phyloP scores from a whole-genome alignment of 768 basidiomycete genomes.

The Mycena venus region DNA sequence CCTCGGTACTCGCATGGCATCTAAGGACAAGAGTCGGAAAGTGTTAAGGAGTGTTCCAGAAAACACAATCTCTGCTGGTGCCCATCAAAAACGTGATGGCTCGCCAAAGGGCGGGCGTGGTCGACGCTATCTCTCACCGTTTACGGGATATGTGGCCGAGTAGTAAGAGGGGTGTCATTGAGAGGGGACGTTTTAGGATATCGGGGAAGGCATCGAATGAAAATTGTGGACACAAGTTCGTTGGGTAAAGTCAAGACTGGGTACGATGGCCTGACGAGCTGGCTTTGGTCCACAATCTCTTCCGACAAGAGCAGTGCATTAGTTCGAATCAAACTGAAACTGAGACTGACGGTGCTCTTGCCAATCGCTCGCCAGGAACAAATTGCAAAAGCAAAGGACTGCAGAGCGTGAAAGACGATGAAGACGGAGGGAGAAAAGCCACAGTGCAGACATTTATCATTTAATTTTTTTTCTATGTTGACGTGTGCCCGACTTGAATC shows the following conservation, averaged over 20 bases:
- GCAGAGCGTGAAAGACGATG: too few species aligned
- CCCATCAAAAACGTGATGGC: not conserved
- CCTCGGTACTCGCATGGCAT: not conserved
- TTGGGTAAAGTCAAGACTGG: too few species aligned
- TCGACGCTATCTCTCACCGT: not conserved
- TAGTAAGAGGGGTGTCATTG: too few species aligned
- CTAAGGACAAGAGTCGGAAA: not conserved
- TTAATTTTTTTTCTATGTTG: too few species aligned
- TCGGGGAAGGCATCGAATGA: not conserved
- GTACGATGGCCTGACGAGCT: not conserved
- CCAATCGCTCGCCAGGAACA: too few species aligned
- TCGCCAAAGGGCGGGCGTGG: conserved; percentile 2
- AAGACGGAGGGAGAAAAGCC: too few species aligned
- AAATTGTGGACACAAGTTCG: not conserved
- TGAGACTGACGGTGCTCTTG: too few species aligned
- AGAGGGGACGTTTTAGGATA: not conserved
- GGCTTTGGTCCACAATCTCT: not conserved
- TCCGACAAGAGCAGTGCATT: too few species aligned
- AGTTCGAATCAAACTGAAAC: too few species aligned
- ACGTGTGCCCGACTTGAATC: too few species aligned
- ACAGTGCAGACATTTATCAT: too few species aligned
- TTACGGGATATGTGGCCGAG: not conserved
- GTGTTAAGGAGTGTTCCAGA: not conserved
- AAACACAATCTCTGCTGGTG: not conserved
- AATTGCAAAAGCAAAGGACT: too few species aligned